These are phyloP conservation scores for Beauveria medogensis DNA, from an alignment of 2,329 filamentous ascomycete species.

Conservation along the genomic window DNA sequence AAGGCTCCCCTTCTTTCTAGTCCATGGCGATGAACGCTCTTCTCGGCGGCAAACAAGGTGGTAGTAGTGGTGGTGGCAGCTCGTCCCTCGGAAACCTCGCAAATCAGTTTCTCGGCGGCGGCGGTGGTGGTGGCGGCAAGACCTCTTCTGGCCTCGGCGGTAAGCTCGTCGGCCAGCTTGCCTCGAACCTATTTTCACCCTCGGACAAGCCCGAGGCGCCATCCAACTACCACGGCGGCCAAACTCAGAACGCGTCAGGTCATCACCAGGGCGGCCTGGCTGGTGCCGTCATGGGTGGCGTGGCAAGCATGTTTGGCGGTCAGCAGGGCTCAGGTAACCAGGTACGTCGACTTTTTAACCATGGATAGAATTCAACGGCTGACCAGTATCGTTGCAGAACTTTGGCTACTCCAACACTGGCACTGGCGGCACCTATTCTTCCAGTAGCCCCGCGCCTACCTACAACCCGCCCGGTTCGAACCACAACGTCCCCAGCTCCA, in stretches of 20 bases:
- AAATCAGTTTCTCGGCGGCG: slow-evolving; percentile 37
- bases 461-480: slow-evolving; percentile 28
- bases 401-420: slow-evolving; percentile 56
- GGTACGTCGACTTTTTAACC: slow-evolving; percentile 22
- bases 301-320: slow-evolving; percentile 45
- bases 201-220: slow-evolving; percentile 36
- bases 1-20: slow-evolving; percentile 25
- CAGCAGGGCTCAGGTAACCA: slow-evolving; percentile 29
- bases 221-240: slow-evolving; percentile 42
- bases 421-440: slow-evolving; percentile 48
- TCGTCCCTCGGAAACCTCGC: slow-evolving; percentile 39
- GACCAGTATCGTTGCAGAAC: slow-evolving; percentile 35
- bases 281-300: slow-evolving; percentile 46
- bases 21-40: slow-evolving; percentile 54
- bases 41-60: slow-evolving; percentile 38
- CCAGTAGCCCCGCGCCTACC: slow-evolving; percentile 53
- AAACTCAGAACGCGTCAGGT: slow-evolving; percentile 27
- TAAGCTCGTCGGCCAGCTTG: slow-evolving; percentile 50
- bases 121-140: slow-evolving; percentile 25
- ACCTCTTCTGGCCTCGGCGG: slow-evolving; percentile 35
- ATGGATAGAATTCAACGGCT: slow-evolving; percentile 16
- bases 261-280: slow-evolving; percentile 41
- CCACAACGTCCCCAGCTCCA: slow-evolving; percentile 18
- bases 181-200: slow-evolving; percentile 46
- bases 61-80: slow-evolving; percentile 24